Evolutionary conservation across 2,329 filamentous ascomycete genomes (phyloP).

Genomic region (Rhynchosporium agropyri): DNA sequence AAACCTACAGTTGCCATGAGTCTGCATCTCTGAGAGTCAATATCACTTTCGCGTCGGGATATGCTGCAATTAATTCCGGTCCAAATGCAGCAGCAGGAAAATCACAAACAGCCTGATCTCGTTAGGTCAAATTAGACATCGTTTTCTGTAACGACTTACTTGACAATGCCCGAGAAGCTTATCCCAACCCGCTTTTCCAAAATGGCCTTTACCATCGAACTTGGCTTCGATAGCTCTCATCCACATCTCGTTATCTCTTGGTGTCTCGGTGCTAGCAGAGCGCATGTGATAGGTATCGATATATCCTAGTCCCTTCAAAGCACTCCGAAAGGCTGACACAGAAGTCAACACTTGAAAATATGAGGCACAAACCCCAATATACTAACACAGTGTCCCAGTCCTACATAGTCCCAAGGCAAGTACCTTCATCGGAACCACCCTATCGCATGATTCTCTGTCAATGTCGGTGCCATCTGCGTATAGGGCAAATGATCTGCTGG

Average conservation of each 20-base stretch:
- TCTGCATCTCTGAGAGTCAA: constrained; percentile 68
- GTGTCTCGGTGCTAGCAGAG: constrained; percentile 69
- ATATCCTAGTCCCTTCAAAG: constrained; percentile 67
- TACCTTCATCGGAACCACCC: constrained; percentile 72
- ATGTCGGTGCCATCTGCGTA: constrained; percentile 54
- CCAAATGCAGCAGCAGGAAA: constrained; percentile 70
- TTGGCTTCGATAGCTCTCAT: constrained; percentile 67
- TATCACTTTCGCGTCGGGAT: constrained; percentile 73
- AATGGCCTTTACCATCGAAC: constrained; percentile 59
- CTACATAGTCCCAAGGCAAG: constrained; percentile 70
- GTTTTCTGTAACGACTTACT: constrained; percentile 45
- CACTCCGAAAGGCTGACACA: constrained; percentile 60
- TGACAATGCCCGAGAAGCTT: constrained; percentile 67
- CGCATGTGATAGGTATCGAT: constrained; percentile 75
- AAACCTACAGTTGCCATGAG: constrained; percentile 44
- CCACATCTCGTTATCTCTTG: constrained; percentile 69
- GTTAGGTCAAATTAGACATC: no score
- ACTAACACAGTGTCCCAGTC: constrained; percentile 70
- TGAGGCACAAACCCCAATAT: background rate
- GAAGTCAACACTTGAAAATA: background rate
- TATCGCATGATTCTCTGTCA: constrained; percentile 65
- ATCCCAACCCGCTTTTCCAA: constrained; percentile 70
- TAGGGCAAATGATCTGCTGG: no score
- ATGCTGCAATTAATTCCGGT: constrained; percentile 70
- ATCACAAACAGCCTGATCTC: constrained; percentile 54